Conservation (phyloP, 495 filamentous ascomycete species). For the Aspergillus haitiensis region DNA sequence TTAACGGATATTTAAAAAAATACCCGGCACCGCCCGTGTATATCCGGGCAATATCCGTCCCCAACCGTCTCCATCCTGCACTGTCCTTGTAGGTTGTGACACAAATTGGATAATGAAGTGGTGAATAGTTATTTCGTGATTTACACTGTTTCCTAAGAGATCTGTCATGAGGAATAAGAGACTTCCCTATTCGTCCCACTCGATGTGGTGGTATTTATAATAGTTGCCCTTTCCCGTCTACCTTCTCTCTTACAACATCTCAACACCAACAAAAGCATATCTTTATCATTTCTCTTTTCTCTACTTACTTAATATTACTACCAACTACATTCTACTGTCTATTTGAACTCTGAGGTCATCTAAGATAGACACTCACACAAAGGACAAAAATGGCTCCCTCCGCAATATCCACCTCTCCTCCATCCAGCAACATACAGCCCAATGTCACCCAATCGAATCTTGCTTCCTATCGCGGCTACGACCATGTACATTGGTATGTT, state of each 20-base stretch:
- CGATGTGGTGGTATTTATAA: conserved; percentile 7
- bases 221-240: neutral
- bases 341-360: too few relatives aligned
- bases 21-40: conserved; percentile 18
- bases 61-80: conserved; percentile 20
- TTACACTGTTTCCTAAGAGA: conserved; percentile 1
- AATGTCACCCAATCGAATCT: conserved; percentile 25
- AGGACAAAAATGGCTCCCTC: conserved; percentile 63
- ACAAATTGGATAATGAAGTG: neutral
- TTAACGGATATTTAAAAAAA: conserved; percentile 16
- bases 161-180: too few relatives aligned
- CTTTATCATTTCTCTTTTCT: neutral
- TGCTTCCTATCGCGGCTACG: conserved; percentile 74
- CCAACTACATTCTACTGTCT: too few relatives aligned
- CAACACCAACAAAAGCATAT: neutral
- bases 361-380: too few relatives aligned
- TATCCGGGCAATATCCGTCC: conserved; percentile 18
- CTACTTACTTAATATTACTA: too few relatives aligned
- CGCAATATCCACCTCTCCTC: conserved; percentile 58
- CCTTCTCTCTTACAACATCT: neutral
- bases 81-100: neutral
- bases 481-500: conserved; percentile 91
- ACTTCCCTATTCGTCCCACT: neutral
- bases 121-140: neutral
- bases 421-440: conserved; percentile 20